These are phyloP conservation scores for Alternaria postmessia DNA, from an alignment of 2,329 filamentous ascomycete species.

Conservation along the genomic window DNA sequence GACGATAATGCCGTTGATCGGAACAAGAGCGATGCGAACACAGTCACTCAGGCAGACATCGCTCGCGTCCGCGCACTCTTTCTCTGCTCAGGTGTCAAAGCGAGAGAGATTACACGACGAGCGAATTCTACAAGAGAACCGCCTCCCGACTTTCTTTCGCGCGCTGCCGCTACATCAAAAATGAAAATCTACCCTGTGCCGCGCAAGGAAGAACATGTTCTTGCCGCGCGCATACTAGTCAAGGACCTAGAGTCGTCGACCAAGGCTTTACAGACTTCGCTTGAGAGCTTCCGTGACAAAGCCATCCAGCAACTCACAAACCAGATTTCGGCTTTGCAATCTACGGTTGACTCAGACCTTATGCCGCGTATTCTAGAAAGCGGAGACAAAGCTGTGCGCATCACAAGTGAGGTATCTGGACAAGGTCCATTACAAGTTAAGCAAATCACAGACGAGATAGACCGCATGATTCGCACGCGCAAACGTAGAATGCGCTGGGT, in stretches of 20 bases:
- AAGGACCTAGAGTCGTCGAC: slow-evolving; percentile 57
- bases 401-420: slow-evolving; percentile 77
- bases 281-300: slow-evolving; percentile 58
- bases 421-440: slow-evolving; percentile 83
- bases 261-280: slow-evolving; percentile 59
- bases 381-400: slow-evolving; percentile 80
- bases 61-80: slow-evolving; percentile 80
- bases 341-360: slow-evolving; percentile 59
- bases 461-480: slow-evolving; percentile 73
- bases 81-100: slow-evolving; percentile 87
- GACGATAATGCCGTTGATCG: slow-evolving; percentile 44
- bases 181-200: slow-evolving; percentile 55
- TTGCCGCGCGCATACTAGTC: slow-evolving; percentile 62
- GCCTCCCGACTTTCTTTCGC: slow-evolving; percentile 46
- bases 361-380: slow-evolving; percentile 70
- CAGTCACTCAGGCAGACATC: slow-evolving; percentile 70
- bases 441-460: slow-evolving; percentile 78
- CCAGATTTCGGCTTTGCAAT: slow-evolving; percentile 55
- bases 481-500: slow-evolving; percentile 78
- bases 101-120: slow-evolving; percentile 77
- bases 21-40: slow-evolving; percentile 26
- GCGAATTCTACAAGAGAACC: slow-evolving; percentile 59
- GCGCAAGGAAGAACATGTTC: slow-evolving; percentile 61
- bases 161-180: slow-evolving; percentile 56
- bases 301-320: slow-evolving; percentile 56